Conservation (phyloP, 805 yeast species). For the Barnettozyma populi region DNA sequence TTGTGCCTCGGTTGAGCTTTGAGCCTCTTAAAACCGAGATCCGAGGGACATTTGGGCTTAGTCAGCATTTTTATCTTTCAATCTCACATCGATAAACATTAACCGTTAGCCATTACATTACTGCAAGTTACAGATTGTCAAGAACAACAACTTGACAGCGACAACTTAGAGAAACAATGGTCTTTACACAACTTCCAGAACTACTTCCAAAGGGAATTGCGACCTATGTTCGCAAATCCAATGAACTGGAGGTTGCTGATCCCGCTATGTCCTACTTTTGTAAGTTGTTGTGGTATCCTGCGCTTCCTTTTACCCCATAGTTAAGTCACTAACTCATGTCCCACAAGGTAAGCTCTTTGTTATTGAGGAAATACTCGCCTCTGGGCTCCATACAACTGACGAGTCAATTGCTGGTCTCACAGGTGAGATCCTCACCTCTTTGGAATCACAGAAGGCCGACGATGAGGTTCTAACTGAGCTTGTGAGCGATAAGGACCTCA, state of each 20-base stretch:
- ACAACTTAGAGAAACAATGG: neutral
- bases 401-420: constrained; percentile 57
- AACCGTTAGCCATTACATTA: too few relatives aligned
- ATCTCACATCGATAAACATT: too few relatives aligned
- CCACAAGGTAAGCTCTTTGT: constrained; percentile 44
- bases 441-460: constrained; percentile 51
- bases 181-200: constrained; percentile 8
- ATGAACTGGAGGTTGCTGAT: constrained; percentile 50
- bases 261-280: constrained; percentile 74
- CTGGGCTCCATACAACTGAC: constrained; percentile 52
- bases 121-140: too few relatives aligned
- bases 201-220: constrained; percentile 27
- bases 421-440: constrained; percentile 55
- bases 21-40: neutral
- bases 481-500: constrained; percentile 54
- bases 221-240: constrained; percentile 45
- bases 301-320: neutral
- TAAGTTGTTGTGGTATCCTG: constrained; percentile 21
- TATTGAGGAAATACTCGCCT: constrained; percentile 61
- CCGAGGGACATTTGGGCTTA: neutral
- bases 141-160: neutral
- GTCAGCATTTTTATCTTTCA: neutral
- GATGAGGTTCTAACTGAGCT: constrained; percentile 40
- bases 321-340: neutral
- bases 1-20: neutral